Conservation (phyloP, 2,329 filamentous ascomycete genomes). For the Calonectria hawksworthii region DNA sequence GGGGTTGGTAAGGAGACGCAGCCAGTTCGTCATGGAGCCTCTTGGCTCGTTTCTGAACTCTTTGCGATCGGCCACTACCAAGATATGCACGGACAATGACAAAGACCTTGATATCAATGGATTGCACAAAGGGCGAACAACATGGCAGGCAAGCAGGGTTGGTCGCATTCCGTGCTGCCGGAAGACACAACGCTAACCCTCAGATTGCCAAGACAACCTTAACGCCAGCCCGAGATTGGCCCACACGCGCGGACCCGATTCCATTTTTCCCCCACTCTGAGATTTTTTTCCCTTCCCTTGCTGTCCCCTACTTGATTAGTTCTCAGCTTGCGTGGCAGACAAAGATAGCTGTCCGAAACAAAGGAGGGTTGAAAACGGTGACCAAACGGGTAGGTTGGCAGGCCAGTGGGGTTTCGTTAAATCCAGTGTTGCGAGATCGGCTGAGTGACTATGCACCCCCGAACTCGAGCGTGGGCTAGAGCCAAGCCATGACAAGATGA, state of each 20-base stretch:
- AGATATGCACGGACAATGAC: slow-evolving; percentile 9
- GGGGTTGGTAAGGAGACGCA: background rate
- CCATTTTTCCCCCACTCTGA: slow-evolving; percentile 34
- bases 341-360: slow-evolving; percentile 20
- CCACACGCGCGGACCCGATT: slow-evolving; percentile 25
- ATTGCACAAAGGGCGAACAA: slow-evolving; percentile 18
- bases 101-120: slow-evolving; percentile 9
- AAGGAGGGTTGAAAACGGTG: slow-evolving; percentile 40
- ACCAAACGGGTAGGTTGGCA: slow-evolving; percentile 34
- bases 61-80: background rate
- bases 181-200: slow-evolving; percentile 29
- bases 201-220: slow-evolving; percentile 41
- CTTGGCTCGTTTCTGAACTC: slow-evolving; percentile 1
- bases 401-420: slow-evolving; percentile 15
- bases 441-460: slow-evolving; percentile 14
- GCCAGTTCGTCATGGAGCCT: background rate
- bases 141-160: slow-evolving; percentile 13
- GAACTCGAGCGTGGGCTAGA: background rate
- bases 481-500: slow-evolving; percentile 26
- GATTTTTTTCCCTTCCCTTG: slow-evolving; percentile 26
- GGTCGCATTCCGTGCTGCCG: slow-evolving; percentile 34
- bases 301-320: slow-evolving; percentile 18
- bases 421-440: slow-evolving; percentile 21
- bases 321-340: slow-evolving; percentile 20
- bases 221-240: slow-evolving; percentile 32